Evolutionary conservation across 495 filamentous ascomycete species (phyloP).

Genomic region (Neurospora hispaniola): DNA sequence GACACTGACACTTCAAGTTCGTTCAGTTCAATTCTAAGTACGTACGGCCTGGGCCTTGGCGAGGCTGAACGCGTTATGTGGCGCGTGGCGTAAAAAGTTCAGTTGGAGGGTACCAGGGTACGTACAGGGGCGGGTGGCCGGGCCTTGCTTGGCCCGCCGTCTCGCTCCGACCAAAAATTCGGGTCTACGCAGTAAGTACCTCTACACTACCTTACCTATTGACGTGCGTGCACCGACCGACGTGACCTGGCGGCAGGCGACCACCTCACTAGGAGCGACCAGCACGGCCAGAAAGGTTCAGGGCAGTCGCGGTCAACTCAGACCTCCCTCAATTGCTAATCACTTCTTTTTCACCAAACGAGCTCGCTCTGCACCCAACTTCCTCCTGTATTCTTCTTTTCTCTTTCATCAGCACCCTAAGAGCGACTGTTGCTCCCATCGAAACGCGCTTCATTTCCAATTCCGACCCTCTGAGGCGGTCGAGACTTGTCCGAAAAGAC

Average conservation of each 20-base stretch:
- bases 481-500: not conserved
- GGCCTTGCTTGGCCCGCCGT: not conserved
- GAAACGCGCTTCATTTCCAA: not conserved
- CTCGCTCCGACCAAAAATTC: conserved; percentile 15
- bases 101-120: not conserved
- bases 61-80: conserved; percentile 11
- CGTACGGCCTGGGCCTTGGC: not conserved
- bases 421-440: not conserved
- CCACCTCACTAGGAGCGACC: not conserved
- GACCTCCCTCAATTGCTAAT: not conserved
- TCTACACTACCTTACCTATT: too few species aligned
- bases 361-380: not conserved
- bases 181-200: too few species aligned
- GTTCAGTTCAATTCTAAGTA: too few species aligned
- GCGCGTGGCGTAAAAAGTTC: conserved; percentile 3
- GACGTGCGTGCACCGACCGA: not conserved
- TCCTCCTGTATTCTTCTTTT: not conserved
- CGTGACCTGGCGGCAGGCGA: not conserved
- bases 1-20: too few species aligned
- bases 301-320: not conserved
- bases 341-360: not conserved
- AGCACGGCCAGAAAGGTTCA: not conserved
- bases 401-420: not conserved
- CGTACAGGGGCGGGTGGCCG: not conserved
- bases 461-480: not conserved